These are phyloP conservation scores for Xylaria cubensis DNA, from an alignment of 495 filamentous ascomycete species.

Conservation along the genomic window DNA sequence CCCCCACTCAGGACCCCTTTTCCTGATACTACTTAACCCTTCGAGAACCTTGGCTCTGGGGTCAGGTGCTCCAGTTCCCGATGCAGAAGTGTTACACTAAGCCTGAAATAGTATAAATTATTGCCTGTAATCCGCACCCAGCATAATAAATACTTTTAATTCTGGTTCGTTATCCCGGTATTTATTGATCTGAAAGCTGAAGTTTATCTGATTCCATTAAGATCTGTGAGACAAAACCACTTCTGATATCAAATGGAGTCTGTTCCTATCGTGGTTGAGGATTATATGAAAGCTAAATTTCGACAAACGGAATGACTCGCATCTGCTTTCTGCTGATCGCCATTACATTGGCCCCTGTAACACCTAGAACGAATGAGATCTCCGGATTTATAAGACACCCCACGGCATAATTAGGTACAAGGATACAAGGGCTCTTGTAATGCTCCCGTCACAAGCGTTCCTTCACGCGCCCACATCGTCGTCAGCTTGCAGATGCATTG, in stretches of 20 bases:
- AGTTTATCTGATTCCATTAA: neutral
- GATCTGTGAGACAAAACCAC: neutral
- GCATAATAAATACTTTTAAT: neutral
- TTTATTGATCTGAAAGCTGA: neutral
- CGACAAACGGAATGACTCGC: neutral
- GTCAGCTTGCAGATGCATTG: slow-evolving; percentile 6
- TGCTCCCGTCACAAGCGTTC: slow-evolving; percentile 5
- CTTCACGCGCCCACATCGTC: slow-evolving; percentile 11
- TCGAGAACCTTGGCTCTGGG: slow-evolving; percentile 5
- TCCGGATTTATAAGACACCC: slow-evolving; percentile 5
- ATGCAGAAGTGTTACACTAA: neutral
- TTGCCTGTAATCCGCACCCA: neutral
- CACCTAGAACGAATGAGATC: neutral
- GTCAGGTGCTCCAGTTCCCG: neutral
- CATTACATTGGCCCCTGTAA: neutral
- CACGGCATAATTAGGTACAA: neutral
- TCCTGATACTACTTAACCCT: neutral
- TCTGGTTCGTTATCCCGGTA: neutral
- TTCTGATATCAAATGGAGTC: neutral
- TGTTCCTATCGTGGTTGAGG: neutral
- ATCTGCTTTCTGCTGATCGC: neutral
- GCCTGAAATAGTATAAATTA: neutral
- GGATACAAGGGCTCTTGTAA: neutral
- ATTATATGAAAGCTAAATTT: neutral
- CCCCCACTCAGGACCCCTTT: slow-evolving; percentile 3